A percentile compares a stretch with the other conserved stretches of the same genome.
These are phyloP conservation scores for Mortierella sp. DNA, from an alignment of 371 early-diverging fungal genomes.

Conservation along the genomic window DNA sequence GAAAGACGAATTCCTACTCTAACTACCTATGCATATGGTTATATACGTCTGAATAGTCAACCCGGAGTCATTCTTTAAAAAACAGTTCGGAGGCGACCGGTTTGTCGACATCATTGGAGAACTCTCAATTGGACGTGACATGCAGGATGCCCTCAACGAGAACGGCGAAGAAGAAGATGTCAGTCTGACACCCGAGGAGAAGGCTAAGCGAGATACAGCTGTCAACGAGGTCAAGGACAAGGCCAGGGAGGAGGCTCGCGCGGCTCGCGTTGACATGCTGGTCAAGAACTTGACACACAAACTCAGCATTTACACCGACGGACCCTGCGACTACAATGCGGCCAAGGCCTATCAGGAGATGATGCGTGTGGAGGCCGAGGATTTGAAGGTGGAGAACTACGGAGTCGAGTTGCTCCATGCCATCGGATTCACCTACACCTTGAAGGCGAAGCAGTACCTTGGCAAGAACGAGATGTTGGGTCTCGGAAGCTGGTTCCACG, in stretches of 20 bases:
- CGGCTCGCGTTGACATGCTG: constrained; percentile 80
- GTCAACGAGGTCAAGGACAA: constrained; percentile 64
- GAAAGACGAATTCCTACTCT: constrained; percentile 4
- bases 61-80: constrained; percentile 93
- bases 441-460: constrained; percentile 88
- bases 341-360: constrained; percentile 77
- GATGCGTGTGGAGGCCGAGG: constrained; percentile 86
- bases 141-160: constrained; percentile 82
- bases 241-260: constrained; percentile 75
- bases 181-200: constrained; percentile 69
- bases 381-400: constrained; percentile 88
- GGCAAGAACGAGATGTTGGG: constrained; percentile 81
- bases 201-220: constrained; percentile 67
- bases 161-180: constrained; percentile 65
- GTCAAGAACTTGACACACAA: constrained; percentile 79
- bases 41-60: constrained; percentile 67
- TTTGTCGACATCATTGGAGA: constrained; percentile 97
- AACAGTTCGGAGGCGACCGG: constrained; percentile 95
- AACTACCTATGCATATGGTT: neutral
- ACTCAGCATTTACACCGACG: constrained; percentile 84
- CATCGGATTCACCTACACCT: constrained; percentile 90
- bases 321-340: constrained; percentile 62
- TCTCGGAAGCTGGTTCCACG: constrained; percentile 76
- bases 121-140: constrained; percentile 93
- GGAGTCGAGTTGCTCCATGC: constrained; percentile 94